Percentiles rank a stretch among this genome's conserved stretches.
Conservation (phyloP, 2,329 filamentous ascomycete genomes). For the Colletotrichum endophyticum region DNA sequence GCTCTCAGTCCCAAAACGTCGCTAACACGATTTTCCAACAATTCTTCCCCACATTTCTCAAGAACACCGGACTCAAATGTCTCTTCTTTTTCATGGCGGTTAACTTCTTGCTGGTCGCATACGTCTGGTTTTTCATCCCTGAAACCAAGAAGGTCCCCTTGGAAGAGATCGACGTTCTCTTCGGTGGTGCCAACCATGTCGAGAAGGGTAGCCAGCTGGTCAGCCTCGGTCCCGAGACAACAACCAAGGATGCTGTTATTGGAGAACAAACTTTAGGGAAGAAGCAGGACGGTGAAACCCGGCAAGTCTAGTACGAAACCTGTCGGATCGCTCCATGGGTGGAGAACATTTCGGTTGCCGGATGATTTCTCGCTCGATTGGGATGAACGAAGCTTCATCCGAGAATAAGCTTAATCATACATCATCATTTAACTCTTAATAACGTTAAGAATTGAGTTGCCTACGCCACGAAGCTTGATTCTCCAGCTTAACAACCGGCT, state of each 20-base stretch:
- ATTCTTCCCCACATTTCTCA: conserved; percentile 71
- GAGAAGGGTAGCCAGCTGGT: conserved; percentile 56
- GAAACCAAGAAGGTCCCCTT: conserved; percentile 55
- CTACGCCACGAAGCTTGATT: neutral
- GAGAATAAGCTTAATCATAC: neutral
- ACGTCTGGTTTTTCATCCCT: conserved; percentile 55
- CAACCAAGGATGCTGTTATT: neutral
- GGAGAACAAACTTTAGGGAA: neutral
- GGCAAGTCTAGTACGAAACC: neutral
- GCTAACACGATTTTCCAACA: conserved; percentile 72
- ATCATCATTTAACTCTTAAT: neutral
- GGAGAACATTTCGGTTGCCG: neutral
- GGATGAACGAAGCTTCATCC: neutral
- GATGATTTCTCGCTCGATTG: neutral
- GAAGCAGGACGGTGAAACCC: conserved; percentile 3
- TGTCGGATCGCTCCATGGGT: neutral
- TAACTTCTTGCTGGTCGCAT: conserved; percentile 50
- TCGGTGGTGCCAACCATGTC: conserved; percentile 59
- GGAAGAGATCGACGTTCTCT: conserved; percentile 61
- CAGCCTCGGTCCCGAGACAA: neutral
- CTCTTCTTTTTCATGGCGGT: conserved; percentile 41
- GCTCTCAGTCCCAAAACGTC: conserved; percentile 62
- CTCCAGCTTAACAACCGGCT: neutral
- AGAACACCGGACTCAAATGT: conserved; percentile 53
- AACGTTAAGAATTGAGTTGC: neutral